Base-by-base conservation (phyloP, 768 basidiomycete species). In the Mycena leptocephala region DNA sequence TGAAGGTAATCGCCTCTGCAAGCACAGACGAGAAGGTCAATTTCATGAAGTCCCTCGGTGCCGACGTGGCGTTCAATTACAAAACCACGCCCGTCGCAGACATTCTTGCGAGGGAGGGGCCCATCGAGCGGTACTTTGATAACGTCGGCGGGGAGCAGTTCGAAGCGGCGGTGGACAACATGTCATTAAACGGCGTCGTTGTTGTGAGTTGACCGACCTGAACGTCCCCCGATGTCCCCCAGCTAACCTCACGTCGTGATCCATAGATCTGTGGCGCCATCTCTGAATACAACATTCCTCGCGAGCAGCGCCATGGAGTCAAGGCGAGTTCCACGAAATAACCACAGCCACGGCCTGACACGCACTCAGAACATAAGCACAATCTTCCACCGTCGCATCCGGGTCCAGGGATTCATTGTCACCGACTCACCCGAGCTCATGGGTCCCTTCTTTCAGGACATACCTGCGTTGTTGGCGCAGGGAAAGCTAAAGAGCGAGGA, bases 51-150 rank as follows among this genome's bases (percentile, higher is more conserved):
- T 85, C 85, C 10, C 75, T 92, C 18, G 92, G 92, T 1, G 89
- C 88, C 0, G 92, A 94, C 74, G 86, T 90, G 18, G 88, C 85
- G 0, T 93, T 93, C 84, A 92, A 93, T 83, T 93, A 92, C 83
- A 92, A 94, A 85, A 91, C 85, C 2, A 79, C 82, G 2, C 82
- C 85, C 64, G 89, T 89, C 0, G 78, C 79, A 5, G 88, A 89
- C 6, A 81, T 90, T 9, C 84, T 94, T 20, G 70, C 79, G 69
- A 84, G 86, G 74, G 84, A 93, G 72, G 91, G 91, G 2, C 90
- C 89, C 0, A 88, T 93, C 46, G 65, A 63, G 32, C 68, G 77
- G 24, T 80, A 71, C 53, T 82, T 81, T 81, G 85, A 85, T 46
- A 84, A 86, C 61, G 91, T 92, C 8, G 90, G 90, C 0, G 91